These are phyloP conservation scores for Adansonia digitata DNA, from an alignment of 345 rosid species.

Conservation along the genomic window DNA sequence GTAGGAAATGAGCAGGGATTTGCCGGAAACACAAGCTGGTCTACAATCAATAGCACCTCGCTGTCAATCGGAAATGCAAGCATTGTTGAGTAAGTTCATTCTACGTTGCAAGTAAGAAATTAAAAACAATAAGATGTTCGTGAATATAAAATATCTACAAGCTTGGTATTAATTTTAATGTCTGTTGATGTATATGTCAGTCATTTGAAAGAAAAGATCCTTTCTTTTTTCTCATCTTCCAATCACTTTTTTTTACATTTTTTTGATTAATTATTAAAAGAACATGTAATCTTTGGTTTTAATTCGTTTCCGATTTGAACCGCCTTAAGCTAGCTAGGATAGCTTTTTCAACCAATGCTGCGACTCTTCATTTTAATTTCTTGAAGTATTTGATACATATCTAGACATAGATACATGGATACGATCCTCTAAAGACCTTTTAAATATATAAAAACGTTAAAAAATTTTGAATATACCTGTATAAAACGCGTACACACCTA, in stretches of 20 bases:
- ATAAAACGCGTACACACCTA: too few species aligned
- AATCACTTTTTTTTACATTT: neutral
- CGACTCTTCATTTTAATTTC: too few species aligned
- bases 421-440: too few species aligned
- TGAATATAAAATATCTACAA: neutral
- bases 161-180: neutral
- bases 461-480: too few species aligned
- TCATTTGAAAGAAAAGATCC: neutral
- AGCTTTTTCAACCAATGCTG: too few species aligned
- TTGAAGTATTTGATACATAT: too few species aligned
- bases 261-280: neutral
- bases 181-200: neutral
- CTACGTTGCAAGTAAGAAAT: neutral
- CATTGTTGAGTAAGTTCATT: slow-evolving; percentile 36
- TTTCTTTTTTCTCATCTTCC: neutral
- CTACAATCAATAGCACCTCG: slow-evolving; percentile 59
- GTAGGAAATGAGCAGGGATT: slow-evolving; percentile 59
- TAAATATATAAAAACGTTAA: too few species aligned
- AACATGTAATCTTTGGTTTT: neutral
- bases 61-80: slow-evolving; percentile 56
- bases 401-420: too few species aligned
- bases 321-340: too few species aligned
- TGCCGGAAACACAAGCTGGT: slow-evolving; percentile 61
- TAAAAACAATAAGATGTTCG: neutral
- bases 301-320: too few species aligned